Evolutionary conservation across 2,329 filamentous ascomycete genomes (phyloP).

Genomic region (Aureobasidium vineae): DNA sequence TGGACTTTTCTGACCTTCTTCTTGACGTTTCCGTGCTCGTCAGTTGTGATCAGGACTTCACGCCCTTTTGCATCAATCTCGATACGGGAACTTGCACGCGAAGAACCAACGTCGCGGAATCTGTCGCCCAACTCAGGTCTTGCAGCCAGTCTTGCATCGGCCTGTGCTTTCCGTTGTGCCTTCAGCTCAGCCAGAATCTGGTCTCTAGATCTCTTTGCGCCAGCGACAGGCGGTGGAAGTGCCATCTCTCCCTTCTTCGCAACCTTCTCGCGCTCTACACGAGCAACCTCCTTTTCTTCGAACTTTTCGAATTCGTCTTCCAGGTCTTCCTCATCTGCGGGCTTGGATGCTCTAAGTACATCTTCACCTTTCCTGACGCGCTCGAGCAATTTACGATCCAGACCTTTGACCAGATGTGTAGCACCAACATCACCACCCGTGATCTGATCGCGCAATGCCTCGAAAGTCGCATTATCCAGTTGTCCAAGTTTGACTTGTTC

Average conservation of each 20-base stretch:
- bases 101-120: slow-evolving; percentile 53
- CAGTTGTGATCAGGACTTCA: slow-evolving; percentile 59
- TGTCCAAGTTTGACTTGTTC: slow-evolving; percentile 78
- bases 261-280: slow-evolving; percentile 59
- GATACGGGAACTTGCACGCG: not conserved
- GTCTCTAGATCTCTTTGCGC: slow-evolving; percentile 55
- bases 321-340: slow-evolving; percentile 35
- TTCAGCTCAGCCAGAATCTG: slow-evolving; percentile 61
- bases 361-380: slow-evolving; percentile 66
- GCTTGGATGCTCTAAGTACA: slow-evolving; percentile 43
- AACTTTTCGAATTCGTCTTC: slow-evolving; percentile 54
- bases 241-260: slow-evolving; percentile 55
- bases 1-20: slow-evolving; percentile 58
- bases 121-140: slow-evolving; percentile 53
- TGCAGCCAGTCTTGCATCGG: slow-evolving; percentile 45
- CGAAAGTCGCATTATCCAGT: slow-evolving; percentile 77
- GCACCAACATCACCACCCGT: slow-evolving; percentile 75
- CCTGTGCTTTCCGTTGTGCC: slow-evolving; percentile 51
- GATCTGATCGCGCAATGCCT: slow-evolving; percentile 70
- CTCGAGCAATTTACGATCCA: slow-evolving; percentile 80
- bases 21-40: slow-evolving; percentile 61
- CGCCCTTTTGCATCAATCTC: slow-evolving; percentile 51
- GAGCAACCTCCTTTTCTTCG: slow-evolving; percentile 66
- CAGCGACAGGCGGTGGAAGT: slow-evolving; percentile 42
- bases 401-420: slow-evolving; percentile 86